Evolutionary conservation across 2,329 filamentous ascomycete species (phyloP), one percentile per base, ranked within the genome.

Genomic region (Fusarium sp.): DNA sequence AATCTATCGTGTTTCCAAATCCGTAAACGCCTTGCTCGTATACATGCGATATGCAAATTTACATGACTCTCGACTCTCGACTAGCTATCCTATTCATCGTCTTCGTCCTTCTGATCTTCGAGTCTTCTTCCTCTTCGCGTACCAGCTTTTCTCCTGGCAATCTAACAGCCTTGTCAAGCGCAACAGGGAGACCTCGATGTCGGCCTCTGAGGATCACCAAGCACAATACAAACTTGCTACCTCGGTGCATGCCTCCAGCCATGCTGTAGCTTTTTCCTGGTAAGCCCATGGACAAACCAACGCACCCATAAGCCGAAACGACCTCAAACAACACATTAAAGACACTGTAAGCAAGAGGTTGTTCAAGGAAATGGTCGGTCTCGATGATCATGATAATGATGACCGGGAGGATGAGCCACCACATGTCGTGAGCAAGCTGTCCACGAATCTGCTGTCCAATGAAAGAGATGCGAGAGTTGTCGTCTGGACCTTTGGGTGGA

Each of bases 401-500:
- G 17, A 91, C 84, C 4, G 89, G 88, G 1, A 91, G 79, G 6
- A 89, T 86, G 18, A 92, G 87, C 82, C 86, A 89, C 90, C 90
- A 92, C 20, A 92, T 82, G 75, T 92, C 91, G 77, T 92, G 89
- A 35, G 89, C 87, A 4, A 92, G 84, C 77, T 92, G 90, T 10
- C 86, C 86, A n/a, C 88, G 86, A 27, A 92, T 82, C 76, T 92
- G 89, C 68, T 87, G 84, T 44, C 84, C 83, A 18, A 89, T 81
- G 58, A 88, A 87, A 67, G 84, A 84, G 59, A 83, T 81, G 18
- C 81, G 84, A 12, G 83, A 85, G 49, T 78, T 76, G 25, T 78
- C 55, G 49, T 71, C 76, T 27, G 71, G 73, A 35, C 79, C 69
- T 62, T 74, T 75, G 39, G 70, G 65, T 1, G 70, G 70, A 41